These are phyloP conservation scores for Neofusicoccum umdonicola DNA, from an alignment of 2,329 filamentous ascomycete genomes.

Conservation along the genomic window DNA sequence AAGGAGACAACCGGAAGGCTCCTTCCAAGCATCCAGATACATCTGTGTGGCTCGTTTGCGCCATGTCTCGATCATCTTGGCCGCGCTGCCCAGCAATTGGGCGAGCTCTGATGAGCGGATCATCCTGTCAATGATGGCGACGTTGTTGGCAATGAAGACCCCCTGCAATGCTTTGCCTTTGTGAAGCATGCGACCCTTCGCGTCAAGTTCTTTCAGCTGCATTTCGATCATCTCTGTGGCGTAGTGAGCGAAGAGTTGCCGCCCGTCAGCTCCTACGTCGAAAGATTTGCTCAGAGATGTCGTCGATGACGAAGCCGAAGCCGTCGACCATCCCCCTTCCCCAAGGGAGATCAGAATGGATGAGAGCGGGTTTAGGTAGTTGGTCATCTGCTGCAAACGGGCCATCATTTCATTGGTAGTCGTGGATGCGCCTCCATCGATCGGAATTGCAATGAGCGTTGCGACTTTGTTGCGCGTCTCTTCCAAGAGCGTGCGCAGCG, in stretches of 20 bases:
- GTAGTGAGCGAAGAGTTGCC: slow-evolving; percentile 85
- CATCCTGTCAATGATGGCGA: slow-evolving; percentile 79
- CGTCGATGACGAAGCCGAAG: slow-evolving; percentile 55
- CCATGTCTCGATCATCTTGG: slow-evolving; percentile 75
- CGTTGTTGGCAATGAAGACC: slow-evolving; percentile 87
- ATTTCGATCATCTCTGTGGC: slow-evolving; percentile 84
- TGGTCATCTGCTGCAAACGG: slow-evolving; percentile 80
- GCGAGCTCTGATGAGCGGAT: slow-evolving; percentile 78
- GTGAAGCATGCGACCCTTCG: slow-evolving; percentile 68
- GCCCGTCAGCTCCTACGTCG: slow-evolving; percentile 84
- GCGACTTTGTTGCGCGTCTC: slow-evolving; percentile 73
- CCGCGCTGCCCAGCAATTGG: slow-evolving; percentile 62
- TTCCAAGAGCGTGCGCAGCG: slow-evolving; percentile 77
- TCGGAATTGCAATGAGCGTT: slow-evolving; percentile 65
- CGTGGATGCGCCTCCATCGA: slow-evolving; percentile 74
- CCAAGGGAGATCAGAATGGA: slow-evolving; percentile 90
- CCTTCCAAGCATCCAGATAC: slow-evolving; percentile 86
- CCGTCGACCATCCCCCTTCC: slow-evolving; percentile 75
- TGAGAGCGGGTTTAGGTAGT: slow-evolving; percentile 80
- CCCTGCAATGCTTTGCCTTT: slow-evolving; percentile 78
- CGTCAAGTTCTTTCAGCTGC: slow-evolving; percentile 71
- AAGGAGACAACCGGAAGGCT: slow-evolving; percentile 75
- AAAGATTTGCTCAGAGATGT: slow-evolving; percentile 67
- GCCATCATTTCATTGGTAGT: slow-evolving; percentile 83
- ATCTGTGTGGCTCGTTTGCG: slow-evolving; percentile 79